phyloP scores from a whole-genome alignment of 495 filamentous ascomycete genomes.

The Podospora tetraspora region DNA sequence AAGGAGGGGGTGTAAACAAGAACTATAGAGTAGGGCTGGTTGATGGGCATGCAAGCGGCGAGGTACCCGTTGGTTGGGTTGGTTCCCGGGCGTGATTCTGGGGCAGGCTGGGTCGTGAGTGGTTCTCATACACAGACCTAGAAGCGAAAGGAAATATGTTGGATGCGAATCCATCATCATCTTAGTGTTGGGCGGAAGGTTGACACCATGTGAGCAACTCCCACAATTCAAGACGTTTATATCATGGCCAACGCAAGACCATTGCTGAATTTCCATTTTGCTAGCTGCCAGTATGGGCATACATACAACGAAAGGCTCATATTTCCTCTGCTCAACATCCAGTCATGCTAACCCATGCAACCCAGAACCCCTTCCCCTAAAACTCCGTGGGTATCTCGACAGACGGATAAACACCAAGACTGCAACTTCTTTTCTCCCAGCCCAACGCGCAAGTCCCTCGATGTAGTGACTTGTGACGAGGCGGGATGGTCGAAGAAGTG shows the following conservation, averaged over 20 bases:
- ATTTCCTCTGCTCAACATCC: neutral
- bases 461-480: neutral
- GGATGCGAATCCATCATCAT: neutral
- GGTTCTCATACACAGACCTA: too few relatives aligned
- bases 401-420: neutral
- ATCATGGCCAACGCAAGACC: neutral
- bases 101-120: too few relatives aligned
- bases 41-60: too few relatives aligned
- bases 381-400: neutral
- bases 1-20: too few relatives aligned
- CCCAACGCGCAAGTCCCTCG: neutral
- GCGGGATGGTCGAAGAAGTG: neutral
- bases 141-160: too few relatives aligned
- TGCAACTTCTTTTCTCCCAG: neutral
- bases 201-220: neutral
- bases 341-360: neutral
- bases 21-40: too few relatives aligned
- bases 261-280: too few relatives aligned
- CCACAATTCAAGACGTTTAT: neutral
- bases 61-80: too few relatives aligned
- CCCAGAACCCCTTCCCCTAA: neutral
- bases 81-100: too few relatives aligned
- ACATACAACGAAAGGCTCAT: neutral
- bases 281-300: neutral
- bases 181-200: neutral